Conservation (phyloP, 208 protist species). For the Leishmania martiniquensis region DNA sequence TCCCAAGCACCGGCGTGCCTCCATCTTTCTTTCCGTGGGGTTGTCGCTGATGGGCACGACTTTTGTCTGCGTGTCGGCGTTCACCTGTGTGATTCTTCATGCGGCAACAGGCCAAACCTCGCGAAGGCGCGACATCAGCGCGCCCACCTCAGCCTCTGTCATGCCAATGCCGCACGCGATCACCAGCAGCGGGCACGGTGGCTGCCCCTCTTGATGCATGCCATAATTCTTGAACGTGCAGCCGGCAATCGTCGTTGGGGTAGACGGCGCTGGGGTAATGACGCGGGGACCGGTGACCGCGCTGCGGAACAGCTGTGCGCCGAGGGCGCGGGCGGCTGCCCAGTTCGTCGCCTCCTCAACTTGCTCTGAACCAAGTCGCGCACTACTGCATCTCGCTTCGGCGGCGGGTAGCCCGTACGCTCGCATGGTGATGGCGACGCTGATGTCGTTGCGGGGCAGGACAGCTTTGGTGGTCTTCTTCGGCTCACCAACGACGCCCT, state of each 20-base stretch:
- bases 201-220: slow-evolving; percentile 47
- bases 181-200: slow-evolving; percentile 56
- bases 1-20: too few species aligned
- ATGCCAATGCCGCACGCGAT: slow-evolving; percentile 77
- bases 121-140: slow-evolving; percentile 45
- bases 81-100: not conserved
- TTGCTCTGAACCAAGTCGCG: not conserved
- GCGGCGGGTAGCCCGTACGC: slow-evolving; percentile 15
- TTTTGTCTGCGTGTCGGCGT: not conserved
- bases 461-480: not conserved
- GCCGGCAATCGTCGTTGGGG: slow-evolving; percentile 42
- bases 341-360: not conserved
- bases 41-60: too few species aligned
- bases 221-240: slow-evolving; percentile 65
- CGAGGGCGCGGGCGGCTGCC: slow-evolving; percentile 47
- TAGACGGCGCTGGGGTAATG: slow-evolving; percentile 42
- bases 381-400: slow-evolving; percentile 2
- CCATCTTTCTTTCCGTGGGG: not conserved
- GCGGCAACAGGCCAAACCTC: slow-evolving; percentile 43
- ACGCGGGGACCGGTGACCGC: slow-evolving; percentile 78
- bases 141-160: slow-evolving; percentile 40
- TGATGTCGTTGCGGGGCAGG: slow-evolving; percentile 79
- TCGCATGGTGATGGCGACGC: slow-evolving; percentile 79
- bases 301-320: slow-evolving; percentile 73
- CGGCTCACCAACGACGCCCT: not conserved